Conservation (phyloP, 768 basidiomycete species). For the Macrolepiota albuminosa region DNA sequence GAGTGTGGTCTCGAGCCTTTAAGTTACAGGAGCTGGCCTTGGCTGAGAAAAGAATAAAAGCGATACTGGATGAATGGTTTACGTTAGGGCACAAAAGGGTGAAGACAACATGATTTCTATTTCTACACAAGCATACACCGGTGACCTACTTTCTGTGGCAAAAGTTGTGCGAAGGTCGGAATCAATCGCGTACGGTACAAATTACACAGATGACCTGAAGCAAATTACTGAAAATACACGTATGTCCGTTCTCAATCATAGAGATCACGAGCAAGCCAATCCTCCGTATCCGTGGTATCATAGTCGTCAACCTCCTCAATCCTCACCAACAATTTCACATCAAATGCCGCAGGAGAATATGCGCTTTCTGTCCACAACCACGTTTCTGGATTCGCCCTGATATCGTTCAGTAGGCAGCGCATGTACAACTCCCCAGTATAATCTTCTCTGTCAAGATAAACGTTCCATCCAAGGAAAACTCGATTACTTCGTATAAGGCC, state of each 20-base stretch:
- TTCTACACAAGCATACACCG: neutral
- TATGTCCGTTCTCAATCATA: neutral
- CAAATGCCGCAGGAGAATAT: conserved; percentile 21
- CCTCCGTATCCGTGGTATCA: conserved; percentile 30
- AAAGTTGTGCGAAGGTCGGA: neutral
- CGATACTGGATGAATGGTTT: neutral
- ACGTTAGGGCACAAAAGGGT: neutral
- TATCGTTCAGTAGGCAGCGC: conserved; percentile 31
- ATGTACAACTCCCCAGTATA: conserved; percentile 41
- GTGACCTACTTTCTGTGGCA: too few species aligned
- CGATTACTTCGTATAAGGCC: conserved; percentile 28
- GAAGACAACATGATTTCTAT: neutral
- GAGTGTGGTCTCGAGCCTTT: neutral
- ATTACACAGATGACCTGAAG: neutral
- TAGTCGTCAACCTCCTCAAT: conserved; percentile 27
- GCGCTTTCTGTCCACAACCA: conserved; percentile 27
- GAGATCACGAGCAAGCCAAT: conserved; percentile 22
- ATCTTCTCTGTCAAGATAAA: conserved; percentile 44
- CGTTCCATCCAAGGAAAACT: conserved; percentile 68
- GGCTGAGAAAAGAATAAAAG: neutral
- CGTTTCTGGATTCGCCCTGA: conserved; percentile 24
- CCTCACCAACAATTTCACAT: conserved; percentile 29
- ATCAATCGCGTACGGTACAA: neutral
- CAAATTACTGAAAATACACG: neutral
- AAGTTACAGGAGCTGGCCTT: neutral